Evolutionary conservation across 129 eudicot genomes (phyloP).

Genomic region (Saposhnikovia divaricata): DNA sequence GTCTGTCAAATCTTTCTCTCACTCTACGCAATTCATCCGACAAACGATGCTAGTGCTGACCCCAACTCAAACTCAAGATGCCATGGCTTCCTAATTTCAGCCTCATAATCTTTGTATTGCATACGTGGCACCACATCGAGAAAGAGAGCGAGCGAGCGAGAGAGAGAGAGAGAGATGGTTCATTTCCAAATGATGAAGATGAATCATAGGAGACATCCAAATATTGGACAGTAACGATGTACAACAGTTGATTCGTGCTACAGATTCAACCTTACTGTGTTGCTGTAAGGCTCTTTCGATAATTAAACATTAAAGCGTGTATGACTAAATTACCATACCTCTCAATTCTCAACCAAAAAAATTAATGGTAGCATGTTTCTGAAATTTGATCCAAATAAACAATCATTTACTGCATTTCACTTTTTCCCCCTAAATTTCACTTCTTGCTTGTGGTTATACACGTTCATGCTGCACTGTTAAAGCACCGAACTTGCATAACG

Average conservation of each 20-base stretch:
- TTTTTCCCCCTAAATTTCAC: too few relatives aligned
- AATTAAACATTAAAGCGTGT: too few relatives aligned
- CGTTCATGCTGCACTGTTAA: too few relatives aligned
- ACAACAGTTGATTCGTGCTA: not conserved
- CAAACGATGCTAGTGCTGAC: not conserved
- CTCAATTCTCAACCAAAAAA: too few relatives aligned
- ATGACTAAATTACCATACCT: too few relatives aligned
- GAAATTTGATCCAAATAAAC: too few relatives aligned
- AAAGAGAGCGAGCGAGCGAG: too few relatives aligned
- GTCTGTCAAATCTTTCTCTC: not conserved
- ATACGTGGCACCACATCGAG: not conserved
- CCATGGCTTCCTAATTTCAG: not conserved
- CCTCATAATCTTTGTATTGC: not conserved
- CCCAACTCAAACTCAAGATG: not conserved
- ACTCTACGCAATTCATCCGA: not conserved
- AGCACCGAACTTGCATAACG: too few relatives aligned
- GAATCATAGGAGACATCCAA: not conserved
- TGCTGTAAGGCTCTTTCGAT: not conserved
- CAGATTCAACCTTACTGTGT: not conserved
- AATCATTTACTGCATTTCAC: too few relatives aligned
- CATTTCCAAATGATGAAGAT: too few relatives aligned
- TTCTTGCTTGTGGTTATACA: too few relatives aligned
- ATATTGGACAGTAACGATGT: not conserved
- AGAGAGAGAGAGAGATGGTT: not conserved
- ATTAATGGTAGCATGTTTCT: too few relatives aligned